A percentile compares a stretch with the other conserved stretches of the same genome.
Conservation (phyloP, 2,329 filamentous ascomycete genomes). For the Apiospora hydei region DNA sequence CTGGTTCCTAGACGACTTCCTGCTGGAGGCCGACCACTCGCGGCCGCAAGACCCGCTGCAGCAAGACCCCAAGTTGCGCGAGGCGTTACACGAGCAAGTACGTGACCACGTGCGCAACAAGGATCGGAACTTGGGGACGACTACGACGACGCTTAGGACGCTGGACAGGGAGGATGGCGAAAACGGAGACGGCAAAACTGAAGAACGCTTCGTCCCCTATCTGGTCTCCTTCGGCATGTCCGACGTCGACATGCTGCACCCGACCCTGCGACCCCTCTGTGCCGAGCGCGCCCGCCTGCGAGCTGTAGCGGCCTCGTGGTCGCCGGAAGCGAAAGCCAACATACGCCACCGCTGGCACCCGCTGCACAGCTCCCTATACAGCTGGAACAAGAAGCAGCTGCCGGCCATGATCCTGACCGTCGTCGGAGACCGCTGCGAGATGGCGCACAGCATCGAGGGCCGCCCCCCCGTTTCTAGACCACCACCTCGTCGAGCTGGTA, state of each 20-base stretch:
- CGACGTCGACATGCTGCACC: neutral
- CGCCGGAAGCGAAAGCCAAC: conserved; percentile 11
- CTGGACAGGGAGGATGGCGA: neutral
- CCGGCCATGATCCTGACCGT: conserved; percentile 29
- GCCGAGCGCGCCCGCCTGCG: neutral
- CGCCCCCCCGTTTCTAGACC: conserved; percentile 33
- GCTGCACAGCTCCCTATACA: conserved; percentile 30
- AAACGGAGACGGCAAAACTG: neutral
- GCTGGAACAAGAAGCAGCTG: conserved; percentile 30
- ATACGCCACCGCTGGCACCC: conserved; percentile 30
- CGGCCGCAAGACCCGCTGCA: conserved; percentile 26
- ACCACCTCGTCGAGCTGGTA: conserved; percentile 31
- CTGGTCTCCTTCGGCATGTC: neutral
- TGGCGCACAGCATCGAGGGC: conserved; percentile 34
- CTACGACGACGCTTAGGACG: neutral
- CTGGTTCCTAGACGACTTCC: conserved; percentile 30
- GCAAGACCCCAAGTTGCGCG: conserved; percentile 23
- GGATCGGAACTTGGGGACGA: neutral
- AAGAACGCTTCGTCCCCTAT: neutral
- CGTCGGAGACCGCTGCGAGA: conserved; percentile 32
- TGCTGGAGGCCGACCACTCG: conserved; percentile 28
- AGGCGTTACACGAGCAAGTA: conserved; percentile 20
- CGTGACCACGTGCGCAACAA: neutral
- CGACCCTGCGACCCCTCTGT: neutral
- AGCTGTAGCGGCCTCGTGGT: neutral